Evolutionary conservation across 2,329 filamentous ascomycete species (phyloP).

Genomic region (Coniochaeta sp.): DNA sequence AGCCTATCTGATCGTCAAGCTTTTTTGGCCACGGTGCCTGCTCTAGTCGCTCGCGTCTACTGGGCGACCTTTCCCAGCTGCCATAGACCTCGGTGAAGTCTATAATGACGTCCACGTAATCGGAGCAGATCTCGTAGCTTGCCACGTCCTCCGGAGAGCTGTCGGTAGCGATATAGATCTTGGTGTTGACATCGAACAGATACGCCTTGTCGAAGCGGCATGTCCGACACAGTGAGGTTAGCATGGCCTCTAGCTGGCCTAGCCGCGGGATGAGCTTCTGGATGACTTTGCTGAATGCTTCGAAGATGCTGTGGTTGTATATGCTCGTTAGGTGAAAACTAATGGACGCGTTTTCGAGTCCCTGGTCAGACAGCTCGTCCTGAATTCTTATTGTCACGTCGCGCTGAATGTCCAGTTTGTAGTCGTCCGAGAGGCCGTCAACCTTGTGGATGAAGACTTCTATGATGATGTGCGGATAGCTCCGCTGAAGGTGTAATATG

Average conservation of each 20-base stretch:
- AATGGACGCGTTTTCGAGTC: slow-evolving; percentile 87
- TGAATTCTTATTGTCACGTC: slow-evolving; percentile 96
- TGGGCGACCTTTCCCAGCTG: slow-evolving; percentile 53
- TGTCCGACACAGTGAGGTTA: slow-evolving; percentile 87
- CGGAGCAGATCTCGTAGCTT: slow-evolving; percentile 95
- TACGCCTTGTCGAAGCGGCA: slow-evolving; percentile 98
- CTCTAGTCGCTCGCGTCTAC: slow-evolving; percentile 49
- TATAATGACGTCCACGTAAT: slow-evolving; percentile 97
- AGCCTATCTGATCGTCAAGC: slow-evolving; percentile 59
- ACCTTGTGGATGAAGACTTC: slow-evolving; percentile 99
- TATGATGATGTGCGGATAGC: slow-evolving; percentile 89
- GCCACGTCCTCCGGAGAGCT: slow-evolving; percentile 88
- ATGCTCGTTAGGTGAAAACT: slow-evolving; percentile 96
- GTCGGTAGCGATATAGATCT: slow-evolving; percentile 98
- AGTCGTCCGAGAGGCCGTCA: slow-evolving; percentile 94
- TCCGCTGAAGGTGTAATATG: slow-evolving; percentile 80
- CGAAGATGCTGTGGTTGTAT: slow-evolving; percentile 95
- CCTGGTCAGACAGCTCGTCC: slow-evolving; percentile 88
- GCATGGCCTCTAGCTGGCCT: slow-evolving; percentile 83
- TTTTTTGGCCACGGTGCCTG: slow-evolving; percentile 53
- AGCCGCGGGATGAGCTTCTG: slow-evolving; percentile 94
- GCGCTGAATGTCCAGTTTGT: slow-evolving; percentile 89
- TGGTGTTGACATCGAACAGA: slow-evolving; percentile 93
- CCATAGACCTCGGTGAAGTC: slow-evolving; percentile 96
- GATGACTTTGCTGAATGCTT: slow-evolving; percentile 96